Percentiles rank a stretch among this genome's conserved stretches.
Conservation (phyloP, 805 yeast species). For the Pichia pseudocactophila region DNA sequence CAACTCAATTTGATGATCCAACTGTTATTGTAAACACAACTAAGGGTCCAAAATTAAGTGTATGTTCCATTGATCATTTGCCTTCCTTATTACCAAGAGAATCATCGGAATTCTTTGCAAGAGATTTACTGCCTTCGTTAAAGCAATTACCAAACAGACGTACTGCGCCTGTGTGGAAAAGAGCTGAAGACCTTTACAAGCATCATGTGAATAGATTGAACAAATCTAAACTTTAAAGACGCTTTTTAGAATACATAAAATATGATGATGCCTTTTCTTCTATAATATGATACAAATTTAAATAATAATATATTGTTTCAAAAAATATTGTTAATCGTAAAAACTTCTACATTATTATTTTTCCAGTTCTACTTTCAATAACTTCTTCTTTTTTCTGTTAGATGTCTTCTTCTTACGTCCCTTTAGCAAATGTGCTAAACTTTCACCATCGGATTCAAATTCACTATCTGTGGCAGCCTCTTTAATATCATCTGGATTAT, state of each 20-base stretch:
- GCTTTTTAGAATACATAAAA: conserved; percentile 16
- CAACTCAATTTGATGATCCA: conserved; percentile 87
- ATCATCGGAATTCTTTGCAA: conserved; percentile 85
- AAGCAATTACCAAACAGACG: conserved; percentile 76
- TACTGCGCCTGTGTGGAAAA: conserved; percentile 83
- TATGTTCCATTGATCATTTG: conserved; percentile 90
- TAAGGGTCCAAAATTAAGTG: conserved; percentile 79
- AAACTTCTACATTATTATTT: conserved; percentile 49
- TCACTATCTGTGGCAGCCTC: conserved; percentile 52
- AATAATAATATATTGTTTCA: too few species aligned
- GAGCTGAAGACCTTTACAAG: conserved; percentile 76
- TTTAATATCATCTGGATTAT: conserved; percentile 30
- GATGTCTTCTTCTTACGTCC: conserved; percentile 33
- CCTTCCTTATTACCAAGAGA: conserved; percentile 96
- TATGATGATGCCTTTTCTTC: too few species aligned
- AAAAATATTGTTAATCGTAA: too few species aligned
- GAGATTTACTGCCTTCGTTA: conserved; percentile 82
- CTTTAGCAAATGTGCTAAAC: conserved; percentile 47
- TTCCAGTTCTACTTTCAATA: conserved; percentile 48
- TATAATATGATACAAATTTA: too few species aligned
- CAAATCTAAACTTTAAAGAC: conserved; percentile 31
- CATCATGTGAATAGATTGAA: conserved; percentile 72
- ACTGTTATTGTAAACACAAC: conserved; percentile 77
- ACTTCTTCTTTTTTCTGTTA: conserved; percentile 33
- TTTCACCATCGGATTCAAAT: conserved; percentile 69